Evolutionary conservation across 345 rosid genomes (phyloP), one percentile per base, ranked within the genome.

Genomic region (Trapa incisa): DNA sequence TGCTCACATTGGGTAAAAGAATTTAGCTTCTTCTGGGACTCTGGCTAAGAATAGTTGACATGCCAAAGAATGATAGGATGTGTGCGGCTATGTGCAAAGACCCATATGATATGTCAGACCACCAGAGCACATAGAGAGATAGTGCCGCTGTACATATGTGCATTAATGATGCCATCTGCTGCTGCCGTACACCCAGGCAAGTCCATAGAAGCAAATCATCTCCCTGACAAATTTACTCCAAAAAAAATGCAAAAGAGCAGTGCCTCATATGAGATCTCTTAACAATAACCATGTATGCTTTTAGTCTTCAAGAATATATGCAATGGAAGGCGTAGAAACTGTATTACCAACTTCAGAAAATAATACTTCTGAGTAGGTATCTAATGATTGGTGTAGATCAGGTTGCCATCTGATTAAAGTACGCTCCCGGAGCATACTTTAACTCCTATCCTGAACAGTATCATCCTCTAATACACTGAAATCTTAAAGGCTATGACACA

Each of bases 21-120:
- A 85, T 87, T 80, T 87, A 87, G 68, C 94, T 89, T 65, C 90
- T 83, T 16, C 90, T 90, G 74, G 94, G 66, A 89, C 83, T 16
- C 90, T 90, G 74, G 94, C 94, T 81, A 45, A 45, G 48, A 6
- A 45, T 42, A 45, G 13, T 2, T 7, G 5, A 45, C 38, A 42
- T 66, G 68, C 47, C 32, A 45, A 47, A 57, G 53, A 42, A 54
- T 47, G 15, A 41, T 3, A 48, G 58, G 22, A 65, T 10, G 14
- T 45, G 32, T 60, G 37, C 65, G 16, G 14, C 2, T 1, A 54
- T 60, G 56, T 71, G 39, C 47, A 75, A 73, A 47, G 60, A 42
- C 5, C 57, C 22, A 36, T 22, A 22, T 2, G 48, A 41, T 60
- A 60, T 14, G 17, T 50, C 47, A 70, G 14, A 39, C 50, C 6